Evolutionary conservation across 306 rosid species (phyloP).

Genomic region (Calophaca sinica): DNA sequence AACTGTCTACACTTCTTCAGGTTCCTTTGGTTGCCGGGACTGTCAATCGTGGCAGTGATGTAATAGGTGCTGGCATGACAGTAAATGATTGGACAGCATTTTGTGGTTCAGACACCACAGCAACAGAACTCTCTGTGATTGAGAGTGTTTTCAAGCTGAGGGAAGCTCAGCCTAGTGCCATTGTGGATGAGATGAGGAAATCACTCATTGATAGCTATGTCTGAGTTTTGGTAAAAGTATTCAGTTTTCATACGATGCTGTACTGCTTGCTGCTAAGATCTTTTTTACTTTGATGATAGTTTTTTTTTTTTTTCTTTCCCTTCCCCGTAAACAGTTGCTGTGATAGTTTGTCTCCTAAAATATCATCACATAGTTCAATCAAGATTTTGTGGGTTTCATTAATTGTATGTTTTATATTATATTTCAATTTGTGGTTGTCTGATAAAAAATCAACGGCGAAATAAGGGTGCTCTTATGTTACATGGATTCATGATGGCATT

Average conservation of each 20-base stretch:
- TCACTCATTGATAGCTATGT: constrained; percentile 72
- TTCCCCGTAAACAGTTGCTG: neutral
- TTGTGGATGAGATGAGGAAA: constrained; percentile 86
- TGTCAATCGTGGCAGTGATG: constrained; percentile 83
- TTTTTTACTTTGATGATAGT: constrained; percentile 5
- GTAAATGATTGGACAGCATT: constrained; percentile 93
- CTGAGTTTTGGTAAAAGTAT: constrained; percentile 44
- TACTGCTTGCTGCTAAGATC: neutral
- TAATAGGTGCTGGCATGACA: constrained; percentile 75
- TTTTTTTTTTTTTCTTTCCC: constrained; percentile 4
- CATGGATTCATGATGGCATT: too few species aligned
- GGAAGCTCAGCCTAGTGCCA: constrained; percentile 71
- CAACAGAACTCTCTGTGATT: constrained; percentile 85
- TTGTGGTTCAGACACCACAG: constrained; percentile 90
- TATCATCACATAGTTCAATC: constrained; percentile 30
- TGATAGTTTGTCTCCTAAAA: neutral
- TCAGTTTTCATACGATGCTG: neutral
- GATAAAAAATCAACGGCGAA: too few species aligned
- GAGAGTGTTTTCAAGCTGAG: constrained; percentile 87
- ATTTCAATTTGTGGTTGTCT: neutral
- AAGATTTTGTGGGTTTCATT: constrained; percentile 11
- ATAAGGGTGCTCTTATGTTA: too few species aligned
- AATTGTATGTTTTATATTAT: neutral
- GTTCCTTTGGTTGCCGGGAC: constrained; percentile 86
- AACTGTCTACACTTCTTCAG: constrained; percentile 89